phyloP scores from a whole-genome alignment of 768 basidiomycete genomes.

The Cystoderma amianthinum region DNA sequence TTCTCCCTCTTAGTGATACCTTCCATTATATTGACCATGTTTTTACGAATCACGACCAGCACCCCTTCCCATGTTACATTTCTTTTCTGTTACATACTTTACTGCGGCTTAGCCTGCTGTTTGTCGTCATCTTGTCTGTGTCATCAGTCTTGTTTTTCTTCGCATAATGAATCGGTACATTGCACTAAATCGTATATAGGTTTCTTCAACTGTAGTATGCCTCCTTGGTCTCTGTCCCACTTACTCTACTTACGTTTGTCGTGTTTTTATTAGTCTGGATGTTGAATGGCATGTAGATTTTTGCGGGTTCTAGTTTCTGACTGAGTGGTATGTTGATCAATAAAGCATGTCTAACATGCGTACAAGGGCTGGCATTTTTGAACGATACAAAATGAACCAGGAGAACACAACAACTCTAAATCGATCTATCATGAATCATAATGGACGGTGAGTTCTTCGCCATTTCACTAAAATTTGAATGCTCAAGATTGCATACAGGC shows the following conservation, averaged over 20 bases:
- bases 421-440: neutral
- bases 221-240: neutral
- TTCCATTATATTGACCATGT: slow-evolving; percentile 9
- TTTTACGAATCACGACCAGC: slow-evolving; percentile 5
- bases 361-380: neutral
- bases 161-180: slow-evolving; percentile 3
- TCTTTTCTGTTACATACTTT: neutral
- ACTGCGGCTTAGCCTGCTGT: neutral
- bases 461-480: neutral
- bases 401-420: too few relatives aligned
- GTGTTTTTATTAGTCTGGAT: neutral
- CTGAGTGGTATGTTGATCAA: neutral
- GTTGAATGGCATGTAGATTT: neutral
- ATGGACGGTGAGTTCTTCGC: neutral
- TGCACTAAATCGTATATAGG: slow-evolving; percentile 2
- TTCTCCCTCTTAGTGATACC: slow-evolving; percentile 15
- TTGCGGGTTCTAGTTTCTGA: neutral
- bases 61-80: neutral
- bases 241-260: slow-evolving; percentile 1
- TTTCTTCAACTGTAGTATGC: slow-evolving; percentile 3
- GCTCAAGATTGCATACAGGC: neutral
- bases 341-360: neutral
- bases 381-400: neutral
- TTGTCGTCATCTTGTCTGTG: neutral
- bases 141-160: slow-evolving; percentile 1